Evolutionary conservation across 202 grass and related monocot species (phyloP).

Genomic region (Zizania palustris): DNA sequence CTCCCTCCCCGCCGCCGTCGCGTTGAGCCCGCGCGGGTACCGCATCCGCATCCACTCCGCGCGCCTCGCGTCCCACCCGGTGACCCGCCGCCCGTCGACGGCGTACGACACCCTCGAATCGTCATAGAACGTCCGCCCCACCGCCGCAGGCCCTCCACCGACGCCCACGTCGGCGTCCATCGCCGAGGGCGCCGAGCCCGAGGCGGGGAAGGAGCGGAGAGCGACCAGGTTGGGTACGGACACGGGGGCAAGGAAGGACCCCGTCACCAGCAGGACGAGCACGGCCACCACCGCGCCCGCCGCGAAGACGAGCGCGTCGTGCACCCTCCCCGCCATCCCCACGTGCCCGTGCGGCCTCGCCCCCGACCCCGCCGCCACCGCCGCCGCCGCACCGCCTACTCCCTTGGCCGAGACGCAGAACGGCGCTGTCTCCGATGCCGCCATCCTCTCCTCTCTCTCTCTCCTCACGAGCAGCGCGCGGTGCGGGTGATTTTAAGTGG

Average conservation of each 20-base stretch:
- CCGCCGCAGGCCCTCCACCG: neutral
- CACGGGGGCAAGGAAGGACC: slow-evolving; percentile 44
- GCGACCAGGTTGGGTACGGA: slow-evolving; percentile 40
- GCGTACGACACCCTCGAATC: slow-evolving; percentile 40
- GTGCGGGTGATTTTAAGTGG: neutral
- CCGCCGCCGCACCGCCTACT: neutral
- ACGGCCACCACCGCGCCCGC: slow-evolving; percentile 29
- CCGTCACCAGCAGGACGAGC: slow-evolving; percentile 47
- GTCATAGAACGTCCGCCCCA: slow-evolving; percentile 48
- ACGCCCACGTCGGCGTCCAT: fast-evolving
- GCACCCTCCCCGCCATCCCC: neutral
- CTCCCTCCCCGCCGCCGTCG: slow-evolving; percentile 7
- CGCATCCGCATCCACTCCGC: slow-evolving; percentile 50
- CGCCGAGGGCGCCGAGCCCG: neutral
- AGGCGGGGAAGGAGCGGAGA: neutral
- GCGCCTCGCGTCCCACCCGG: slow-evolving; percentile 59
- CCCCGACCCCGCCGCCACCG: neutral
- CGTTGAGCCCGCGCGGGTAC: slow-evolving; percentile 26
- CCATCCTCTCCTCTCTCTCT: neutral
- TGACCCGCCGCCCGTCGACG: slow-evolving; percentile 3
- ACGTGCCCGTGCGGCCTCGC: slow-evolving; percentile 11
- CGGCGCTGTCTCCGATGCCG: slow-evolving; percentile 22
- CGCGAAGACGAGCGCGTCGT: slow-evolving; percentile 44
- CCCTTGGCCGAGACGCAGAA: slow-evolving; percentile 1
- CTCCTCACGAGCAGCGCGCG: neutral